Base-by-base conservation (phyloP, 768 basidiomycete genomes). In the Lactarius indigo region DNA sequence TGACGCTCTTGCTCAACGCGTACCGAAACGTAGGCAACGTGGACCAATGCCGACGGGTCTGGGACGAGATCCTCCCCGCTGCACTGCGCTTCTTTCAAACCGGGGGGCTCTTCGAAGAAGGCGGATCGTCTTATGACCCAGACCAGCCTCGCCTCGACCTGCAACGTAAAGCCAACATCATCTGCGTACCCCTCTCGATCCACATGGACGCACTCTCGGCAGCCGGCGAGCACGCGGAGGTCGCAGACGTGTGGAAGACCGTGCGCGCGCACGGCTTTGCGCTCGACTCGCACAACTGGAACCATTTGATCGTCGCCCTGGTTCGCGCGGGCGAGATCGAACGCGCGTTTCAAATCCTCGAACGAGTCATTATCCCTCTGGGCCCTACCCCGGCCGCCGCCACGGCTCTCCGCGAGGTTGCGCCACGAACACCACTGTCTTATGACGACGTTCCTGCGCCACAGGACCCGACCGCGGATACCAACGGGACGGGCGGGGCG, bases 231-330 rank as follows among this genome's bases (percentile, higher is more conserved):
- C 89, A 94, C 70, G 68, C 73, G 9, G 83, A 87, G 65, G 82
- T 96, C 55, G 83, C 87, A 18, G 72, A 74, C 3, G 79, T 83
- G 0, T 98, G 96, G 95, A 78, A 79, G n/a, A 74, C 78, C 35
- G 82, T 92, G 59, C 83, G 84, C 66, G 69, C 75, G 13, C 76
- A 80, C 12, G 91, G 92, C 2, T 90, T 96, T 71, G 81, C 81
- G 15, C 93, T 94, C 74, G 92, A 96, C 74, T 83, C 90, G 15
- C 87, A 90, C 72, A 98, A 97, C 75, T 98, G 94, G 91, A 97
- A 96, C 72, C 87, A 92, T 72, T 82, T 97, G 31, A 83, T 82
- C 30, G 80, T 89, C 12, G 89, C 87, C 17, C 82, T 96, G 28
- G 80, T 94, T 44, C 87, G 91, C 35, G 92, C 90, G 0, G 92